Evolutionary conservation across 2,329 filamentous ascomycete species (phyloP).

Genomic region (Gaeumannomyces sp.): DNA sequence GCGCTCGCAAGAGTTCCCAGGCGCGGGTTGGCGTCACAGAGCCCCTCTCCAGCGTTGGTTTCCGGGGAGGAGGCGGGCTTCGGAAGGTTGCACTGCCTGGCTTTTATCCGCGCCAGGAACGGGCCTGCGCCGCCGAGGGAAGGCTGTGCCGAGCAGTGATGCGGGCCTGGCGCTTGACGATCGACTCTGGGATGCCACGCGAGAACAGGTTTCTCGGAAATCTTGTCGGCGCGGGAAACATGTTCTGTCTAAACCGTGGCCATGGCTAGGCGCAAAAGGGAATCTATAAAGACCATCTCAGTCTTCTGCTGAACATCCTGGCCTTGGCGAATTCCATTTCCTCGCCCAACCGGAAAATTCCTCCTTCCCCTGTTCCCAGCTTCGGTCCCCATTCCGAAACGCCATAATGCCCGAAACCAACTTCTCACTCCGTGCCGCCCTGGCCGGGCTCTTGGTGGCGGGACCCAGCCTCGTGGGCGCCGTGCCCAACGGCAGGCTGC

Average conservation of each 20-base stretch:
- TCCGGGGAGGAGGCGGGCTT: neutral
- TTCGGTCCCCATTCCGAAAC: neutral
- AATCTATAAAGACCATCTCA: neutral
- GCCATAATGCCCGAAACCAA: neutral
- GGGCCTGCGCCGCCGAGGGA: too few relatives aligned
- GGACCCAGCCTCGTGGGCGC: neutral
- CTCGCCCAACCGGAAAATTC: neutral
- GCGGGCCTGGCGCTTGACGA: neutral
- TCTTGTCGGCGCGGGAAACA: neutral
- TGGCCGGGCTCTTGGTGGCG: neutral
- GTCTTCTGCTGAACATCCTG: neutral
- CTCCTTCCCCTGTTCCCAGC: neutral
- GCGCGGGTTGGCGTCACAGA: neutral
- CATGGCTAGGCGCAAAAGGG: too few relatives aligned
- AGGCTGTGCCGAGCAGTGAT: too few relatives aligned
- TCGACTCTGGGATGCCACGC: neutral
- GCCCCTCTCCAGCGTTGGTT: neutral
- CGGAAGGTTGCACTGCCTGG: too few relatives aligned
- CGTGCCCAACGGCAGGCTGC: constrained; percentile 27
- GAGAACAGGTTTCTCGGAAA: neutral
- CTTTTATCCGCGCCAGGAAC: neutral
- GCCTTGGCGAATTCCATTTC: too few relatives aligned
- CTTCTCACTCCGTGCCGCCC: neutral
- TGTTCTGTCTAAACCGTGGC: neutral
- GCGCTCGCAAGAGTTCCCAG: too few relatives aligned